These are phyloP conservation scores for Pestalotiopsis sp. DNA, from an alignment of 2,329 filamentous ascomycete species.

Conservation along the genomic window DNA sequence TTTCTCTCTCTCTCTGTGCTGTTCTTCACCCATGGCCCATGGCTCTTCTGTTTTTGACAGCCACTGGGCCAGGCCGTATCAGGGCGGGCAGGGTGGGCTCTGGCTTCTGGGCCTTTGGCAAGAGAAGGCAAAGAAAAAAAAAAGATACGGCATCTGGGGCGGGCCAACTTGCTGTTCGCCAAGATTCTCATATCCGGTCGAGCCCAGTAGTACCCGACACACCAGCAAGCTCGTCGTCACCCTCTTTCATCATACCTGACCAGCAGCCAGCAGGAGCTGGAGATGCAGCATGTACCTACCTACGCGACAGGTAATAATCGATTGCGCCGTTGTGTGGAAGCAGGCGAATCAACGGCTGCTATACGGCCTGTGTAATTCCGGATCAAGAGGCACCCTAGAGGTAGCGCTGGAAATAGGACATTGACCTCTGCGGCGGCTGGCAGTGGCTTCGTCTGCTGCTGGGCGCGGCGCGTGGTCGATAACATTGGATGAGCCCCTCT, in stretches of 20 bases:
- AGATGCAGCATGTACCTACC: neutral
- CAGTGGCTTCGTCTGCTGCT: neutral
- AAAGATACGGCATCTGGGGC: neutral
- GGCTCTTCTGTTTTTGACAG: neutral
- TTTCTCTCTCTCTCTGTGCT: neutral
- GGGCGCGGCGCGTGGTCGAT: neutral
- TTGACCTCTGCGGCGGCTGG: neutral
- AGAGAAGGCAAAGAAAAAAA: neutral
- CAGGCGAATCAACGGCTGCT: neutral
- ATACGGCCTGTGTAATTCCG: neutral
- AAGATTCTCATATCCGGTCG: constrained; percentile 4
- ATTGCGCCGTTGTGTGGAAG: neutral
- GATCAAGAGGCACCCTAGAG: neutral
- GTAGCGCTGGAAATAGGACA: neutral
- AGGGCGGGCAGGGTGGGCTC: neutral
- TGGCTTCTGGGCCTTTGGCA: neutral
- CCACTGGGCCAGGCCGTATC: neutral
- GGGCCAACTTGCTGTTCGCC: neutral
- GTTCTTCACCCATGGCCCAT: neutral
- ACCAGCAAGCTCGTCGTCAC: neutral
- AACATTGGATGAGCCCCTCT: neutral
- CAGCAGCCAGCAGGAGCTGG: neutral
- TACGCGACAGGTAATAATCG: neutral
- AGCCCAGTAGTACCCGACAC: neutral
- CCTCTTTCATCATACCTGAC: neutral